Conservation (phyloP, 352 stramenopile genomes). For the Pythium scleroteichum region DNA sequence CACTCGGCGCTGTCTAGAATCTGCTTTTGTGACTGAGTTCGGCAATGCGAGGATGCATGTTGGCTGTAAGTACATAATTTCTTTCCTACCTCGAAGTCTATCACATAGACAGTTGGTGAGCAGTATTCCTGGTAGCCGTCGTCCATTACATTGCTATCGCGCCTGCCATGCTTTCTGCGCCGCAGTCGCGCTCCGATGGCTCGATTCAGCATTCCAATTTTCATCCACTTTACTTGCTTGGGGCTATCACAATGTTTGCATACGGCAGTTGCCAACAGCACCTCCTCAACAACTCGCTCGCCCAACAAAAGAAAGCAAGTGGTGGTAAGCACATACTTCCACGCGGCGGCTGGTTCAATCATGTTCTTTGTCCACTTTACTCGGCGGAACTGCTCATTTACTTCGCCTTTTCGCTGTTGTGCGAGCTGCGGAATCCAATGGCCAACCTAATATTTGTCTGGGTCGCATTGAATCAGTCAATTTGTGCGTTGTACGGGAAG, state of each 20-base stretch:
- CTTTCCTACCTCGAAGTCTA: too few species aligned
- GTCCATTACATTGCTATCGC: constrained; percentile 64
- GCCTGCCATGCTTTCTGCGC: constrained; percentile 40
- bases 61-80: constrained; percentile 24
- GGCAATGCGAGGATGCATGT: constrained; percentile 66
- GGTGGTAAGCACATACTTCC: constrained; percentile 55
- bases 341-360: constrained; percentile 62
- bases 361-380: constrained; percentile 67
- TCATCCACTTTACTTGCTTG: constrained; percentile 21
- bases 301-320: constrained; percentile 53
- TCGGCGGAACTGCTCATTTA: constrained; percentile 70
- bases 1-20: constrained; percentile 59
- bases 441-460: constrained; percentile 51
- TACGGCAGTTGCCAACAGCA: constrained; percentile 65
- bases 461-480: constrained; percentile 66
- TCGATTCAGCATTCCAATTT: constrained; percentile 25
- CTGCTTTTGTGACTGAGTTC: constrained; percentile 64
- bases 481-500: constrained; percentile 51
- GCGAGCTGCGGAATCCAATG: constrained; percentile 37
- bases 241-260: constrained; percentile 40
- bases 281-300: constrained; percentile 56
- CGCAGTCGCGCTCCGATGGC: not conserved
- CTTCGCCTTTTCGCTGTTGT: constrained; percentile 44
- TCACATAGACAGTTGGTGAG: too few species aligned
- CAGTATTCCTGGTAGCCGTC: constrained; percentile 52